phyloP scores from a whole-genome alignment of 495 filamentous ascomycete genomes.

The Hyaloscypha finlandica region DNA sequence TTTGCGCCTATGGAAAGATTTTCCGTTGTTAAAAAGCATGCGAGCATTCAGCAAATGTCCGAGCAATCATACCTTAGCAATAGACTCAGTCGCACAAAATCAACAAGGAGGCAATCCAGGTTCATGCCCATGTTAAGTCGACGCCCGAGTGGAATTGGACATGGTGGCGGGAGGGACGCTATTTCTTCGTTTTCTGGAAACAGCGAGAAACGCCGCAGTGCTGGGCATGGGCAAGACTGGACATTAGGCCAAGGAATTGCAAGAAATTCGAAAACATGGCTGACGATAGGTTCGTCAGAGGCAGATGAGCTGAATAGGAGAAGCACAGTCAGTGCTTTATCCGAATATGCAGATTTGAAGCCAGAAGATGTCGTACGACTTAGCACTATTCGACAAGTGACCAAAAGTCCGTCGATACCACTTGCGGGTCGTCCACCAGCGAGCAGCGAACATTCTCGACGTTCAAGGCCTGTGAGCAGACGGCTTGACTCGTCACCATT shows the following conservation, averaged over 20 bases:
- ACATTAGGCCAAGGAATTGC: background rate
- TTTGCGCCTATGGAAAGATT: slow-evolving; percentile 11
- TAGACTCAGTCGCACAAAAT: background rate
- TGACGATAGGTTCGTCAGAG: slow-evolving; percentile 4
- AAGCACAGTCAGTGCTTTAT: slow-evolving; percentile 13
- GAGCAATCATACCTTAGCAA: background rate
- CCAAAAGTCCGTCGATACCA: slow-evolving; percentile 4
- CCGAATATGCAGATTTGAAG: slow-evolving; percentile 15
- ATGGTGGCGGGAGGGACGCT: slow-evolving; percentile 11
- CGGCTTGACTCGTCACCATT: slow-evolving; percentile 25
- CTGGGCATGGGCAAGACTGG: slow-evolving; percentile 24
- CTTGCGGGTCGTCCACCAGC: background rate
- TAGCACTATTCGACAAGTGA: slow-evolving; percentile 11
- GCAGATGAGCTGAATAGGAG: background rate
- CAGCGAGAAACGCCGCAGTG: slow-evolving; percentile 13
- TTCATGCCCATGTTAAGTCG: slow-evolving; percentile 3
- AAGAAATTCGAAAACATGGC: slow-evolving; percentile 22
- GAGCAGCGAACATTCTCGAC: background rate
- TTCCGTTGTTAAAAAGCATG: slow-evolving; percentile 2
- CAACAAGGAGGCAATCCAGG: slow-evolving; percentile 8
- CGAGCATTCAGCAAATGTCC: slow-evolving; percentile 5
- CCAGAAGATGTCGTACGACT: background rate
- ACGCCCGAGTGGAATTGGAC: slow-evolving; percentile 18
- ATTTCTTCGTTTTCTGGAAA: slow-evolving; percentile 12
- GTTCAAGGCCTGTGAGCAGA: slow-evolving; percentile 19